phyloP scores from a whole-genome alignment of 2,329 filamentous ascomycete genomes.

The Alternaria sp. region DNA sequence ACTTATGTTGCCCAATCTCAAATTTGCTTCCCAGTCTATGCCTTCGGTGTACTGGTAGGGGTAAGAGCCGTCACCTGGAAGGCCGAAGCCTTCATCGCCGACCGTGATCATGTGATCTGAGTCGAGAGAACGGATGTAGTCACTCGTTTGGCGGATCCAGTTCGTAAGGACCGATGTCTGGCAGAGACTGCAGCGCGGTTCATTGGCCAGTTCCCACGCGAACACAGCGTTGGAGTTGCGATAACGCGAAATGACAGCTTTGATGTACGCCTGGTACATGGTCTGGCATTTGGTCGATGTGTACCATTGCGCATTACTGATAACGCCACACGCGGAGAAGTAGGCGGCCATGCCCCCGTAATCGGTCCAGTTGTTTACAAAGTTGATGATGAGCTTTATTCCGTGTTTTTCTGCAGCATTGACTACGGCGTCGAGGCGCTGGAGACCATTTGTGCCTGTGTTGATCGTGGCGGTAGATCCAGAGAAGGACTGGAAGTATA shows the following conservation, averaged over 20 bases:
- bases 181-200: conserved; percentile 69
- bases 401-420: conserved; percentile 63
- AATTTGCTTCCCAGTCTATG: conserved; percentile 58
- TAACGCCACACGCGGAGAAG: conserved; percentile 60
- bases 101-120: conserved; percentile 66
- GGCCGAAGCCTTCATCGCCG: conserved; percentile 67
- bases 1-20: conserved; percentile 61
- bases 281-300: conserved; percentile 54
- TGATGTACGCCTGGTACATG: conserved; percentile 68
- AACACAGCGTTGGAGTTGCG: conserved; percentile 65
- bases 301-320: conserved; percentile 62
- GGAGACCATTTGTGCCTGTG: conserved; percentile 66
- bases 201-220: conserved; percentile 72
- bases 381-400: conserved; percentile 69
- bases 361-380: conserved; percentile 74
- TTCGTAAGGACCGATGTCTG: conserved; percentile 62
- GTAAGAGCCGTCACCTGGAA: conserved; percentile 56
- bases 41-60: conserved; percentile 61
- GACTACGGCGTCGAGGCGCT: conserved; percentile 70
- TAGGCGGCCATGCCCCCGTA: conserved; percentile 70
- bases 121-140: conserved; percentile 70
- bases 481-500: conserved; percentile 64
- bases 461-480: conserved; percentile 63
- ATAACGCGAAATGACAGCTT: conserved; percentile 65
- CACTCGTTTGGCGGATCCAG: conserved; percentile 64